Evolutionary conservation across 257 asterid genomes (phyloP).

Genomic region (Ocimum tenuiflorum): DNA sequence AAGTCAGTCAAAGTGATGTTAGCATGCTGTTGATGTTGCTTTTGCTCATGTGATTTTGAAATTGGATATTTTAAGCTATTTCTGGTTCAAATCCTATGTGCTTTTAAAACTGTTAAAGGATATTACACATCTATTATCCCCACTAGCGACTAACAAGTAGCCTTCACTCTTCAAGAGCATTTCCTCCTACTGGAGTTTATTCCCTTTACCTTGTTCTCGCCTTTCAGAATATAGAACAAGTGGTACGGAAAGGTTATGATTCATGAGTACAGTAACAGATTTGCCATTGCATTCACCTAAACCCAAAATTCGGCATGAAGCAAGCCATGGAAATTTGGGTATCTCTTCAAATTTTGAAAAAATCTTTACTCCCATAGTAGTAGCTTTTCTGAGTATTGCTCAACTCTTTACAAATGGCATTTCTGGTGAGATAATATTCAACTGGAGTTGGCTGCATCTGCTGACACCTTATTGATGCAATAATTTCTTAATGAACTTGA

Average conservation of each 20-base stretch:
- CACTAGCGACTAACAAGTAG: conserved; percentile 3
- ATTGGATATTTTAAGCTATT: neutral
- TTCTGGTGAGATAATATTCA: neutral
- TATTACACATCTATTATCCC: neutral
- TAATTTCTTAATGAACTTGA: conserved; percentile 4
- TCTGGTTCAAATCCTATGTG: neutral
- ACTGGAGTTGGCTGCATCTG: conserved; percentile 3
- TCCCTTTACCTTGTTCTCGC: neutral
- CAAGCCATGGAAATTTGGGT: neutral
- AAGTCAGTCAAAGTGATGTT: neutral
- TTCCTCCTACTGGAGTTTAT: neutral
- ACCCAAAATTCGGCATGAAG: neutral
- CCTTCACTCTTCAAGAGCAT: neutral
- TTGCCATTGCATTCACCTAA: neutral
- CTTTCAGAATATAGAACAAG: neutral
- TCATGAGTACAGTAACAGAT: neutral
- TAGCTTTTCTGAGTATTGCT: conserved; percentile 5
- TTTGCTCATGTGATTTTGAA: neutral
- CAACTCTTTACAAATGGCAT: neutral
- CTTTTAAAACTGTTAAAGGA: neutral
- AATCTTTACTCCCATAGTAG: neutral
- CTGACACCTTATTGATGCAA: conserved; percentile 13
- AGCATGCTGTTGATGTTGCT: neutral
- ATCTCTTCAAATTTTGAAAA: neutral
- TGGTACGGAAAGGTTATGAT: neutral